Conservation (phyloP, 495 filamentous ascomycete genomes). For the Cercophora newfieldiana region DNA sequence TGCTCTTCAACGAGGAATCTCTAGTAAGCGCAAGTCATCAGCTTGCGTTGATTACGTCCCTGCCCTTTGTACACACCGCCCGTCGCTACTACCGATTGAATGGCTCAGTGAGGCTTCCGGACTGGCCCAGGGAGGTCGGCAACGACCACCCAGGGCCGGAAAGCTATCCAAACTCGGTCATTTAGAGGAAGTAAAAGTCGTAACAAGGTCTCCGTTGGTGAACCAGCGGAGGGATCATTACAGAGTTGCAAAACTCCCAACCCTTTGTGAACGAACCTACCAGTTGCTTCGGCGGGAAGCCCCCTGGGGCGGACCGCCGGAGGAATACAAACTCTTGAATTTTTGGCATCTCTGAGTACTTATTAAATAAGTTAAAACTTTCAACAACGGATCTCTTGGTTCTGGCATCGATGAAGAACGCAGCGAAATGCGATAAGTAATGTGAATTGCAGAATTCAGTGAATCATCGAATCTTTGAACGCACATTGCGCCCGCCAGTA, state of each 20-base stretch:
- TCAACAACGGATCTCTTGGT: slow-evolving; percentile 73
- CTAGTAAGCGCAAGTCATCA: slow-evolving; percentile 74
- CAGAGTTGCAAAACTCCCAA: slow-evolving; percentile 41
- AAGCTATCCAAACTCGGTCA: slow-evolving; percentile 73
- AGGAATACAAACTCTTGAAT: neutral
- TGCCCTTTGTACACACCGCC: slow-evolving; percentile 74
- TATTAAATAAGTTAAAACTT: slow-evolving; percentile 61
- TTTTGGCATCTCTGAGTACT: slow-evolving; percentile 33
- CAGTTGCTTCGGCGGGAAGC: slow-evolving; percentile 46
- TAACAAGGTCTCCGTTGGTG: slow-evolving; percentile 76
- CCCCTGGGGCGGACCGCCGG: neutral
- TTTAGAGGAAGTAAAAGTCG: slow-evolving; percentile 78
- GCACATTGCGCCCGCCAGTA: slow-evolving; percentile 66
- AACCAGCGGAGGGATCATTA: slow-evolving; percentile 73
- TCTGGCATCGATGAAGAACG: slow-evolving; percentile 73
- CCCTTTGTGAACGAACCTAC: slow-evolving; percentile 29
- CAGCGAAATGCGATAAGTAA: slow-evolving; percentile 74
- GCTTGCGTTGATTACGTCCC: slow-evolving; percentile 73
- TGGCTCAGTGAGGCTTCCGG: slow-evolving; percentile 71
- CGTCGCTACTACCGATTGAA: slow-evolving; percentile 73
- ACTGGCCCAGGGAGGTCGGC: slow-evolving; percentile 64
- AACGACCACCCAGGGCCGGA: slow-evolving; percentile 64
- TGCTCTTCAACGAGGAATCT: slow-evolving; percentile 79
- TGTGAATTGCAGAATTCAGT: slow-evolving; percentile 74
- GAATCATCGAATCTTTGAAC: slow-evolving; percentile 75